Percentiles rank a stretch among this genome's conserved stretches.
These are phyloP conservation scores for Amanita inopinata DNA, from an alignment of 768 basidiomycete genomes.

Conservation along the genomic window DNA sequence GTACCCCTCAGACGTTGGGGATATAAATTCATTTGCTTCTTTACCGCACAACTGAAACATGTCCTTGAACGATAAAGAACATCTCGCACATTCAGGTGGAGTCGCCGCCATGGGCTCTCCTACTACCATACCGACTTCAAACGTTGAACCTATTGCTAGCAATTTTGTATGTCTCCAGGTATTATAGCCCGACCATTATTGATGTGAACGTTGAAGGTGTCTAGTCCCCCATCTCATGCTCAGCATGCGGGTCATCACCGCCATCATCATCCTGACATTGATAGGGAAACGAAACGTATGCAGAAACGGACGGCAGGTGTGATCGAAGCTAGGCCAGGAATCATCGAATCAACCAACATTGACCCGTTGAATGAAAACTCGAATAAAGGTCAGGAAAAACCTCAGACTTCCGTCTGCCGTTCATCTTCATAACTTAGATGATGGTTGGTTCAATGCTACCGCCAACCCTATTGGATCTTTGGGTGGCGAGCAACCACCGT, in stretches of 20 bases:
- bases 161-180: slow-evolving; percentile 32
- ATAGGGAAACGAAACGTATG: slow-evolving; percentile 27
- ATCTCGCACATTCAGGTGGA: too few relatives aligned
- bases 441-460: slow-evolving; percentile 31
- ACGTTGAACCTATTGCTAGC: slow-evolving; percentile 24
- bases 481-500: slow-evolving; percentile 26
- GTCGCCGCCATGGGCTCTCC: too few relatives aligned
- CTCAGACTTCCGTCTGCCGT: neutral
- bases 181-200: neutral
- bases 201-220: neutral
- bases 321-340: slow-evolving; percentile 42
- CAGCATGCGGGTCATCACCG: slow-evolving; percentile 2
- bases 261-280: slow-evolving; percentile 17
- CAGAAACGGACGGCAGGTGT: slow-evolving; percentile 38
- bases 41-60: neutral
- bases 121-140: slow-evolving; percentile 17
- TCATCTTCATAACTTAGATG: slow-evolving; percentile 19
- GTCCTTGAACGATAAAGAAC: neutral
- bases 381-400: slow-evolving; percentile 22
- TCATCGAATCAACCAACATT: slow-evolving; percentile 45
- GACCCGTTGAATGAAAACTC: slow-evolving; percentile 39
- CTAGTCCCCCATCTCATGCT: neutral
- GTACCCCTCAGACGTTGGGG: neutral
- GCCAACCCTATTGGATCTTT: slow-evolving; percentile 12
- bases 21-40: slow-evolving; percentile 3